Base-by-base conservation (phyloP, 352 stramenopile species). In the Phytophthora pluvialis region DNA sequence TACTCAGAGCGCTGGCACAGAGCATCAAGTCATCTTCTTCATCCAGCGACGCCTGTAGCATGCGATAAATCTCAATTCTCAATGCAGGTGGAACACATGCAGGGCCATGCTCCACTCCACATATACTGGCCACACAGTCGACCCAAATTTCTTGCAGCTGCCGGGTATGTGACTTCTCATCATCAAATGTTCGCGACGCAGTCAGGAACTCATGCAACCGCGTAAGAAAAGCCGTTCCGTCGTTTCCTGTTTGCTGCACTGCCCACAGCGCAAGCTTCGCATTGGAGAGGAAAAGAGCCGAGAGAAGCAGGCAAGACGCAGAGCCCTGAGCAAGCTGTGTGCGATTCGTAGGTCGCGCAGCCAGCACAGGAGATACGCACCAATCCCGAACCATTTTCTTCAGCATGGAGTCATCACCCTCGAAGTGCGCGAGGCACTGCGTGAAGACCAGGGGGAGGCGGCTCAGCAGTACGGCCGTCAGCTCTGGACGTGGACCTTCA, bases 371-470 rank as follows among this genome's bases (percentile, higher is more conserved):
- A 11, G 73, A 60, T 4, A 93, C 83, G 42, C 88, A 94, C 68
- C 70, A 90, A 43, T 90, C 79, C 1, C 68, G 67, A 33, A 93
- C 84, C 12, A 94, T 60, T 26, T 83, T 78, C 75, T 91, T 83
- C 8, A 93, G 58, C 46, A 81, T 67, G 25, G 46, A 62, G 21
- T 95, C 87, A 39, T 93, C 80, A 15, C 64, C 64, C 31, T 92
- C 86, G 31, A 94, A 84, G 38, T 86, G 80, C 21, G 83, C 78
- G 0, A 95, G 69, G n/a, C 83, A 91, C 59, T 95, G 85, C n/a
- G 87, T 94, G 51, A 94, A 95, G 13, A 95, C 82, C 25, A 95
- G 69, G 47, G 88, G 79, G 32, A 94, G 65, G 8, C 85, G 86
- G 43, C 79, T 93, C 11, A 94, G 59, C 39, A 93, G 49, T 16